phyloP scores from a whole-genome alignment of 1,139 yeast species.

The Hemisphaericaspora subhashii region DNA sequence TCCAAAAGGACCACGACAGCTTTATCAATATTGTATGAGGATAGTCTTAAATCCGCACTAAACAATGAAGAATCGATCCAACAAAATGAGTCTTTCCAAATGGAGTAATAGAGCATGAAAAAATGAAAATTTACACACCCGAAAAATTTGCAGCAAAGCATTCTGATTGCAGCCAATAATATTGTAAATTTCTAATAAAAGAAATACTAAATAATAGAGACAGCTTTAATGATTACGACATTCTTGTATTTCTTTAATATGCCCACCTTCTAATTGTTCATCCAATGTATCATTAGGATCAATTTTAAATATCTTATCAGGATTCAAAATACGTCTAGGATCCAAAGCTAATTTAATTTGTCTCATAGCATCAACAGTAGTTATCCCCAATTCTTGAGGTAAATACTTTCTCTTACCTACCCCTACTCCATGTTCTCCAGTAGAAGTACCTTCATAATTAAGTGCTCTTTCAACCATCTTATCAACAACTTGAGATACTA shows the following conservation, averaged over 20 bases:
- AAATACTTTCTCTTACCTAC: conserved; percentile 44
- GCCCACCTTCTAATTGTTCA: conserved; percentile 26
- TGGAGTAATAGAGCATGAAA: no score
- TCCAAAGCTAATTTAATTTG: conserved; percentile 31
- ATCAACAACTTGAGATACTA: conserved; percentile 41
- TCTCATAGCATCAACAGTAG: conserved; percentile 45
- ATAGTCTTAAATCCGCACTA: no score
- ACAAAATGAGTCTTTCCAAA: no score
- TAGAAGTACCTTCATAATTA: conserved; percentile 44
- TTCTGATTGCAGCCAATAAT: no score
- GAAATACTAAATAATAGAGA: neutral
- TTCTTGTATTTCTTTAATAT: conserved; percentile 12
- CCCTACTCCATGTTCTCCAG: conserved; percentile 53
- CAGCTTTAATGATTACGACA: conserved; percentile 13
- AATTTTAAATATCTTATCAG: conserved; percentile 36
- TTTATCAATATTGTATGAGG: no score
- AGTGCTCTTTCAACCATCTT: conserved; percentile 52
- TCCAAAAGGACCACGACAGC: no score
- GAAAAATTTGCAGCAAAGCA: no score
- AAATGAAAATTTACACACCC: no score
- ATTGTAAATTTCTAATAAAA: no score
- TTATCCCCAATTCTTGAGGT: conserved; percentile 35
- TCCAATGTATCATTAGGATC: conserved; percentile 41
- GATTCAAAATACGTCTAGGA: conserved; percentile 33
- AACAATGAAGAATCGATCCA: no score